Evolutionary conservation across 352 stramenopile genomes (phyloP).

Genomic region (Peronospora belbahrii): DNA sequence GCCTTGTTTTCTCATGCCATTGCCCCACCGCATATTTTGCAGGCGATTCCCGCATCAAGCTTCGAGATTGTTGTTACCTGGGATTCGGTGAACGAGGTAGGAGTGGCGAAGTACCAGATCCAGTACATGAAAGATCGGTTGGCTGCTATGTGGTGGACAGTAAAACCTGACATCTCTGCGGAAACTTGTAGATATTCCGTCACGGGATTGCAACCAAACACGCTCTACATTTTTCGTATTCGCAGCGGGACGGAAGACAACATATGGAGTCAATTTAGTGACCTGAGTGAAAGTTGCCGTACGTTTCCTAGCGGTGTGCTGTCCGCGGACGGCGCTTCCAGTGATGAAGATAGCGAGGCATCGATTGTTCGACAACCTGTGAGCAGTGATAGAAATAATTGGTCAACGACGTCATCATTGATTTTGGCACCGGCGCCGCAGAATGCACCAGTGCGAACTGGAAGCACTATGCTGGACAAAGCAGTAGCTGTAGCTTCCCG

Average conservation of each 20-base stretch:
- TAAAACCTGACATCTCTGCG: conserved; percentile 53
- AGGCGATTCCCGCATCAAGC: conserved; percentile 45
- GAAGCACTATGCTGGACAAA: conserved; percentile 66
- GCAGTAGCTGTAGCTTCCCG: conserved; percentile 57
- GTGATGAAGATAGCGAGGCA: conserved; percentile 19
- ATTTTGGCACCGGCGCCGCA: conserved; percentile 5
- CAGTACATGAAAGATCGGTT: conserved; percentile 78
- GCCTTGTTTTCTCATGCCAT: conserved; percentile 8
- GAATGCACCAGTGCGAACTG: conserved; percentile 38
- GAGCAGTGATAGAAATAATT: conserved; percentile 9
- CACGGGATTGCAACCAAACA: conserved; percentile 48
- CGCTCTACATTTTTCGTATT: conserved; percentile 66
- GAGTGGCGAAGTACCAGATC: conserved; percentile 66
- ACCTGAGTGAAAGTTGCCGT: conserved; percentile 56
- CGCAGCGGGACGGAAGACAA: conserved; percentile 41
- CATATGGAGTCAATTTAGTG: conserved; percentile 70
- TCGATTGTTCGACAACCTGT: neutral
- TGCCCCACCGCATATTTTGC: conserved; percentile 42
- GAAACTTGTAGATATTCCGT: conserved; percentile 54
- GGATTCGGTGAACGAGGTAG: conserved; percentile 52
- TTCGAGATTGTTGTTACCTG: conserved; percentile 68
- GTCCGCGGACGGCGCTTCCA: conserved; percentile 9
- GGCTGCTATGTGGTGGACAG: conserved; percentile 71
- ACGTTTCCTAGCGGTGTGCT: conserved; percentile 22
- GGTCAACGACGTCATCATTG: neutral